Conservation (phyloP, 164 flowering plant species). For the Vitis amurensis region DNA sequence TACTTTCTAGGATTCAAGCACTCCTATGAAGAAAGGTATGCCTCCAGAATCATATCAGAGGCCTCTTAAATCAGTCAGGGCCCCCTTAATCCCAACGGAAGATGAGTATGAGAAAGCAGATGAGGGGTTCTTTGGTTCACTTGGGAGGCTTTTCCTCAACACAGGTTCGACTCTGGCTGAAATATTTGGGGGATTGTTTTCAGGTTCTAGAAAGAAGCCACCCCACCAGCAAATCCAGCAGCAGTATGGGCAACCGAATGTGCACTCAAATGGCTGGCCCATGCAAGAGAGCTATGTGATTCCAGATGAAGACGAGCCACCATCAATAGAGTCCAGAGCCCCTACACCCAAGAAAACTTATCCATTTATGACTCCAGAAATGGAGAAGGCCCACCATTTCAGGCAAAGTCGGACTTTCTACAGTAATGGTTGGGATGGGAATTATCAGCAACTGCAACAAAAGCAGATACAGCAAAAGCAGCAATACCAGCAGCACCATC, state of each 20-base stretch:
- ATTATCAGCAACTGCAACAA: slow-evolving; percentile 26
- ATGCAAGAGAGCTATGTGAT: slow-evolving; percentile 55
- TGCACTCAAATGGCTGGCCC: slow-evolving; percentile 35
- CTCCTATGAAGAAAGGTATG: slow-evolving; percentile 17
- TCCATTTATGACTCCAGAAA: slow-evolving; percentile 38
- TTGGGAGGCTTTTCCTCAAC: slow-evolving; percentile 47
- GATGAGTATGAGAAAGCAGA: slow-evolving; percentile 47
- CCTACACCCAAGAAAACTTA: slow-evolving; percentile 38
- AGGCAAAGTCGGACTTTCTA: slow-evolving; percentile 32
- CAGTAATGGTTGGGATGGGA: slow-evolving; percentile 20
- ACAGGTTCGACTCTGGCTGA: slow-evolving; percentile 42
- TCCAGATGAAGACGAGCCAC: slow-evolving; percentile 54
- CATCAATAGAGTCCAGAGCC: slow-evolving; percentile 39
- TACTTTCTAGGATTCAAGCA: slow-evolving; percentile 29
- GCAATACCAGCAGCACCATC: slow-evolving; percentile 32
- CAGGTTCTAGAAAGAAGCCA: slow-evolving; percentile 35
- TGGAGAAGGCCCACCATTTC: slow-evolving; percentile 29
- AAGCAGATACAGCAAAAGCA: slow-evolving; percentile 26
- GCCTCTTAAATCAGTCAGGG: slow-evolving; percentile 39
- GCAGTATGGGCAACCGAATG: slow-evolving; percentile 25
- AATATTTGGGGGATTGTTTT: slow-evolving; percentile 33
- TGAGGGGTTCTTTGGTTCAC: slow-evolving; percentile 52
- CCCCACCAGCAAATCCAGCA: slow-evolving; percentile 18
- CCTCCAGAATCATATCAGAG: slow-evolving; percentile 37
- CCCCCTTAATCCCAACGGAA: slow-evolving; percentile 49